These are phyloP conservation scores for Alternaria burnsii DNA, from an alignment of 2,329 filamentous ascomycete species.

Conservation along the genomic window DNA sequence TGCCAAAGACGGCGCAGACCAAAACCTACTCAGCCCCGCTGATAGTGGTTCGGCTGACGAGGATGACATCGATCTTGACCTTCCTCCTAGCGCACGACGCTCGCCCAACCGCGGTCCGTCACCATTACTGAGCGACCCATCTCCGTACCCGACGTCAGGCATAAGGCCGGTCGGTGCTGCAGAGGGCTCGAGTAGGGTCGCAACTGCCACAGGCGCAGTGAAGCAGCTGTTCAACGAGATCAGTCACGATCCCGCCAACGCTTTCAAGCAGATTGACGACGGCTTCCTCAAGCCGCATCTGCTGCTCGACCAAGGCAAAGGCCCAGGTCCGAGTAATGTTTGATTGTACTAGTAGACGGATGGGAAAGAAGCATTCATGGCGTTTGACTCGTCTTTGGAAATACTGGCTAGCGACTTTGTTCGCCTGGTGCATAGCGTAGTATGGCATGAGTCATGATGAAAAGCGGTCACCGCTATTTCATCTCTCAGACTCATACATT, in stretches of 20 bases:
- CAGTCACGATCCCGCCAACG: slow-evolving; percentile 84
- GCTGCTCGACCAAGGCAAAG: slow-evolving; percentile 72
- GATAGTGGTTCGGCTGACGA: slow-evolving; percentile 62
- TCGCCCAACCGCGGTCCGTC: slow-evolving; percentile 52
- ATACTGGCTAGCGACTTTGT: slow-evolving; percentile 1
- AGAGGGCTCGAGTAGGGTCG: slow-evolving; percentile 42
- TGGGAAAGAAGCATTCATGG: slow-evolving; percentile 4
- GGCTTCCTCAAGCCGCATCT: slow-evolving; percentile 94
- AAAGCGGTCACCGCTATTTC: not conserved
- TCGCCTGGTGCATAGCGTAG: slow-evolving; percentile 3
- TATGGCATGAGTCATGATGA: not conserved
- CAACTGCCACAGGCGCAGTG: slow-evolving; percentile 80
- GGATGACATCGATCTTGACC: slow-evolving; percentile 64
- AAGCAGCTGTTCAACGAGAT: slow-evolving; percentile 79
- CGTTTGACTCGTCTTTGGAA: slow-evolving; percentile 7
- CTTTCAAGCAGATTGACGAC: slow-evolving; percentile 93
- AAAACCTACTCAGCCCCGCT: slow-evolving; percentile 62
- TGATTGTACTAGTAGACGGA: slow-evolving; percentile 22
- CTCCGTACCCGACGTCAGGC: slow-evolving; percentile 54
- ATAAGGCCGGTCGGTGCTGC: slow-evolving; percentile 26
- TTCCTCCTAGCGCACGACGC: slow-evolving; percentile 65
- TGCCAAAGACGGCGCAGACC: slow-evolving; percentile 59
- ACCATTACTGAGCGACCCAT: slow-evolving; percentile 32
- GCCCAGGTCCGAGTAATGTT: slow-evolving; percentile 47
- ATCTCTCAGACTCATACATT: not conserved